Conservation (phyloP, 257 asterid genomes). For the Primulina eburnea region DNA sequence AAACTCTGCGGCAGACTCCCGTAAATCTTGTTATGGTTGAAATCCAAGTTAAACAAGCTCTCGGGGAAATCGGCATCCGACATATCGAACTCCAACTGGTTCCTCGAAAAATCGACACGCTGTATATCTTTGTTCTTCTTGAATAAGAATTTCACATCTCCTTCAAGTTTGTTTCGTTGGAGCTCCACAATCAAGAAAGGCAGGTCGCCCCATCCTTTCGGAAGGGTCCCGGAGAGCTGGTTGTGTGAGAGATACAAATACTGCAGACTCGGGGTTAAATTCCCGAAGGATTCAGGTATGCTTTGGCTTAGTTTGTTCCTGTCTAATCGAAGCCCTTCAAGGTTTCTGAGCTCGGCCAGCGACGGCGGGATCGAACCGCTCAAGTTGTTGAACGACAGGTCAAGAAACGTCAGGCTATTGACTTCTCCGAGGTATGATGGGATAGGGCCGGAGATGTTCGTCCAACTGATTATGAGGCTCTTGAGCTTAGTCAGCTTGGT, state of each 20-base stretch:
- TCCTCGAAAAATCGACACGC: constrained; percentile 43
- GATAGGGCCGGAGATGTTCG: constrained; percentile 42
- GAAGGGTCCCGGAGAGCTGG: constrained; percentile 50
- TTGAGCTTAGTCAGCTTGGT: not conserved
- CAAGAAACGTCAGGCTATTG: constrained; percentile 31
- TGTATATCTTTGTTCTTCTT: constrained; percentile 46
- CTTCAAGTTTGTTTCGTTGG: constrained; percentile 54
- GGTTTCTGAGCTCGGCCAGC: constrained; percentile 33
- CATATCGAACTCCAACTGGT: constrained; percentile 46
- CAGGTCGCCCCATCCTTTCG: constrained; percentile 32
- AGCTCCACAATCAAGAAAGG: constrained; percentile 37
- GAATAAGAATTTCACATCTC: constrained; percentile 51
- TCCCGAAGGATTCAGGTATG: constrained; percentile 55
- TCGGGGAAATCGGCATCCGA: constrained; percentile 47
- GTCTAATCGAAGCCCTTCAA: constrained; percentile 34
- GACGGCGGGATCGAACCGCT: constrained; percentile 48
- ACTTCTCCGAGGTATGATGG: constrained; percentile 45
- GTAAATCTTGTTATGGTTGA: constrained; percentile 51
- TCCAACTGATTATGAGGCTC: constrained; percentile 27
- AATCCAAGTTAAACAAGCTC: constrained; percentile 35
- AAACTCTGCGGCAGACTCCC: constrained; percentile 48
- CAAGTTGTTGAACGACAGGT: constrained; percentile 39
- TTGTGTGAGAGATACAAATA: constrained; percentile 51
- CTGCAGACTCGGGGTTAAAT: constrained; percentile 30
- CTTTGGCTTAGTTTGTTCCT: constrained; percentile 51